Percentiles rank a stretch among this genome's conserved stretches.
Evolutionary conservation across 768 basidiomycete species (phyloP).

Genomic region (Agrocybe praecox): DNA sequence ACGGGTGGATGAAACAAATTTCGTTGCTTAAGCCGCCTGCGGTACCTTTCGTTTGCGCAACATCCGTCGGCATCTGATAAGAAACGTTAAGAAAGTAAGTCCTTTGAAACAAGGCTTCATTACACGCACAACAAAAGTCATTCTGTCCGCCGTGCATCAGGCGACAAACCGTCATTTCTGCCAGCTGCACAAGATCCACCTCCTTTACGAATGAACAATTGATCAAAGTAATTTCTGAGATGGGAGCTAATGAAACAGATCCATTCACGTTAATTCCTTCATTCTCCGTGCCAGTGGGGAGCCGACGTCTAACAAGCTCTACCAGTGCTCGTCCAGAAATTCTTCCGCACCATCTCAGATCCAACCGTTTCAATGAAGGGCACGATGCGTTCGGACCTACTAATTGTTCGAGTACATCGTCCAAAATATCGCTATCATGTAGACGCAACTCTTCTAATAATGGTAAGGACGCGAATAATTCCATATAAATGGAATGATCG

Average conservation of each 20-base stretch:
- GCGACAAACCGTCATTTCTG: constrained; percentile 46
- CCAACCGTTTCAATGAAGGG: constrained; percentile 47
- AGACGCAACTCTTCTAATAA: constrained; percentile 49
- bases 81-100: constrained; percentile 5
- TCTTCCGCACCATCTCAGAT: constrained; percentile 63
- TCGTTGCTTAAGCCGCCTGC: constrained; percentile 44
- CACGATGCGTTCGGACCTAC: constrained; percentile 43
- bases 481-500: constrained; percentile 37
- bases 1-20: constrained; percentile 20
- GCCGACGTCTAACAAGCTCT: constrained; percentile 46
- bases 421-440: constrained; percentile 60
- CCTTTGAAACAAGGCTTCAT: background rate
- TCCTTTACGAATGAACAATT: constrained; percentile 61
- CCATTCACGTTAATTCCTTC: background rate
- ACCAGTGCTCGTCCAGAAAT: constrained; percentile 54
- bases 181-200: constrained; percentile 52
- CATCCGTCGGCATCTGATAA: constrained; percentile 45
- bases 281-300: constrained; percentile 3
- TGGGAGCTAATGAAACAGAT: constrained; percentile 7
- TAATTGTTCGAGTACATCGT: constrained; percentile 41
- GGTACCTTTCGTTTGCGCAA: constrained; percentile 58
- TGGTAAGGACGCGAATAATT: constrained; percentile 30
- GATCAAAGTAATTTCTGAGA: constrained; percentile 49
- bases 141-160: constrained; percentile 40
- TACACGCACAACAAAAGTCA: constrained; percentile 58